A percentile compares a stretch with the other conserved stretches of the same genome.
These are phyloP conservation scores for Solanum rostratum DNA, from an alignment of 257 asterid species.

Conservation along the genomic window DNA sequence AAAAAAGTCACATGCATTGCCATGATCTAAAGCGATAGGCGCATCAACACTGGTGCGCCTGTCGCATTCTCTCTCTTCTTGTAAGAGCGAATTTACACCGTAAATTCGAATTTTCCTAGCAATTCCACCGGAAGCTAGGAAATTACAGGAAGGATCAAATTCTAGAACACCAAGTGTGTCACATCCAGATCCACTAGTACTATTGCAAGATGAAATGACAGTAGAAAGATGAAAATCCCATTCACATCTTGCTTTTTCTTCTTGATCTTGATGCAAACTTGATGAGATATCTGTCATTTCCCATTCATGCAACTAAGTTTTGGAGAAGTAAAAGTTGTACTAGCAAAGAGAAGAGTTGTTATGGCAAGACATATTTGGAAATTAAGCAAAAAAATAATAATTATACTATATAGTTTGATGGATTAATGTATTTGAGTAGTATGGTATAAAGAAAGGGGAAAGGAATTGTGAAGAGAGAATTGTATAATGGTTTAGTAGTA, in stretches of 20 bases:
- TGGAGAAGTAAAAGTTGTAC: not conserved
- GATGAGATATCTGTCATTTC: slow-evolving; percentile 1
- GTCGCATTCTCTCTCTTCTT: not conserved
- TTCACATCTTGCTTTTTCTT: slow-evolving; percentile 33
- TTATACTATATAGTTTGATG: not conserved
- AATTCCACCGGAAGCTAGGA: slow-evolving; percentile 80
- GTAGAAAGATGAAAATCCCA: slow-evolving; percentile 77
- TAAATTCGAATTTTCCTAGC: slow-evolving; percentile 71
- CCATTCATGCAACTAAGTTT: not conserved
- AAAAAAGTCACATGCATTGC: slow-evolving; percentile 51
- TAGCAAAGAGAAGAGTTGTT: not conserved
- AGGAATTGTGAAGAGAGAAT: not conserved
- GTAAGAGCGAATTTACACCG: slow-evolving; percentile 12
- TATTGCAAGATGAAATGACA: slow-evolving; percentile 24
- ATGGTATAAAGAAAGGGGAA: not conserved
- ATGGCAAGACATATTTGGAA: not conserved
- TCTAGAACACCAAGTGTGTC: slow-evolving; percentile 76
- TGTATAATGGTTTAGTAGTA: not conserved
- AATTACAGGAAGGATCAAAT: slow-evolving; percentile 40
- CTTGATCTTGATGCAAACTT: not conserved
- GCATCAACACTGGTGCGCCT: not conserved
- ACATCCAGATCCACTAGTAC: slow-evolving; percentile 12
- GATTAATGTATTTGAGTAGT: not conserved
- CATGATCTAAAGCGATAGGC: slow-evolving; percentile 26
- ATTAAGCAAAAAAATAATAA: not conserved